phyloP scores from a whole-genome alignment of 1,139 yeast species.

The Pichia sp. region DNA sequence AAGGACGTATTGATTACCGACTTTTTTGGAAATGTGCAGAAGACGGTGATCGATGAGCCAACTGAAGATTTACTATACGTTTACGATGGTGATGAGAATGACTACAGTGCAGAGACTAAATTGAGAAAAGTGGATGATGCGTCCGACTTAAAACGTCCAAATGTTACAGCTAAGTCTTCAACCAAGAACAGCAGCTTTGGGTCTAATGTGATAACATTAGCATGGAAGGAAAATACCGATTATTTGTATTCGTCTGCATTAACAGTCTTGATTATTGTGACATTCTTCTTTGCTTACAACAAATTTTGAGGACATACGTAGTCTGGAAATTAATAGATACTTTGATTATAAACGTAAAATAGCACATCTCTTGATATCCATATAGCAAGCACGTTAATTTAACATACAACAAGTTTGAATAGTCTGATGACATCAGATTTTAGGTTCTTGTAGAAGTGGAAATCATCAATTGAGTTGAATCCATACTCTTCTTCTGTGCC shows the following conservation, averaged over 20 bases:
- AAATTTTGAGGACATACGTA: not conserved
- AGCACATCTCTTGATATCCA: not conserved
- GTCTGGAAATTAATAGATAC: not conserved
- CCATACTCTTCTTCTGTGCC: constrained; percentile 21
- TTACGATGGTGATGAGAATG: constrained; percentile 13
- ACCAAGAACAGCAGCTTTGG: not conserved
- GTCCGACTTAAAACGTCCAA: not conserved
- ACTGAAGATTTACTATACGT: constrained; percentile 13
- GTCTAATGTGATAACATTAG: constrained; percentile 8
- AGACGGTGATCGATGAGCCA: constrained; percentile 56
- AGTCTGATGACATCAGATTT: constrained; percentile 24
- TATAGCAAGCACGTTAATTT: not conserved
- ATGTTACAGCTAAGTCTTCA: not conserved
- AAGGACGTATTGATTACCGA: constrained; percentile 78
- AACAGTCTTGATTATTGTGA: not conserved
- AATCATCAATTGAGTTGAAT: constrained; percentile 23
- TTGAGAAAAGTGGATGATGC: not conserved
- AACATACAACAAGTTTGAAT: constrained; percentile 16
- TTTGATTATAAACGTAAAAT: not conserved
- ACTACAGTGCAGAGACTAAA: constrained; percentile 1
- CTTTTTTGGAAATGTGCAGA: constrained; percentile 91
- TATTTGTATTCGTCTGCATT: constrained; percentile 6
- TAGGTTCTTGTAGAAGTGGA: constrained; percentile 25
- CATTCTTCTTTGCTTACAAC: constrained; percentile 3
- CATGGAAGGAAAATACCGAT: not conserved